These are phyloP conservation scores for Malus asiatica DNA, from an alignment of 306 rosid species.

Conservation along the genomic window DNA sequence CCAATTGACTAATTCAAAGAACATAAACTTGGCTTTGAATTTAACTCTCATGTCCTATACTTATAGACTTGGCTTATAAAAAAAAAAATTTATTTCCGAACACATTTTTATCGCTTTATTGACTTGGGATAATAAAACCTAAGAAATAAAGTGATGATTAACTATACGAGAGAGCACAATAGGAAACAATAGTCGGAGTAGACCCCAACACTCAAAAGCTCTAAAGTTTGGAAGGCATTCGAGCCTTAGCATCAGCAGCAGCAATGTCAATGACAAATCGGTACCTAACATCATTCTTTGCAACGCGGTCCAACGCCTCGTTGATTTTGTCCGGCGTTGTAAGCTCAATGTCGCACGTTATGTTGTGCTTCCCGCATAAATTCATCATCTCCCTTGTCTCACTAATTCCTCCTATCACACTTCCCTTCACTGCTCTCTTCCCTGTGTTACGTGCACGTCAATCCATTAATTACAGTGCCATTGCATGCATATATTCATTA, in stretches of 20 bases:
- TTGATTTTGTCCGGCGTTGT: slow-evolving; percentile 34
- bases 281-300: slow-evolving; percentile 50
- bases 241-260: neutral
- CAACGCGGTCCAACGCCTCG: slow-evolving; percentile 45
- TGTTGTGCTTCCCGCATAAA: slow-evolving; percentile 49
- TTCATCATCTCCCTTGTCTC: slow-evolving; percentile 72
- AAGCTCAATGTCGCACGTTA: slow-evolving; percentile 56
- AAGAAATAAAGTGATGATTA: no score
- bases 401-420: slow-evolving; percentile 63
- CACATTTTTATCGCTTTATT: no score
- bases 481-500: neutral
- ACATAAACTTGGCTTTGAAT: neutral
- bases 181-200: no score
- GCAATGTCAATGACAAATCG: slow-evolving; percentile 69
- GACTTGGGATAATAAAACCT: no score
- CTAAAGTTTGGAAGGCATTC: neutral
- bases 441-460: slow-evolving; percentile 15
- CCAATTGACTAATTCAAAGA: neutral
- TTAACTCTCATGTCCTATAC: neutral
- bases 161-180: no score
- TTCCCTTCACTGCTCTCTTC: slow-evolving; percentile 60
- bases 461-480: neutral
- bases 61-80: no score
- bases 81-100: no score
- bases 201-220: neutral